Base-by-base conservation (phyloP, 2,329 filamentous ascomycete genomes). In the Apiospora rasikravindrae region DNA sequence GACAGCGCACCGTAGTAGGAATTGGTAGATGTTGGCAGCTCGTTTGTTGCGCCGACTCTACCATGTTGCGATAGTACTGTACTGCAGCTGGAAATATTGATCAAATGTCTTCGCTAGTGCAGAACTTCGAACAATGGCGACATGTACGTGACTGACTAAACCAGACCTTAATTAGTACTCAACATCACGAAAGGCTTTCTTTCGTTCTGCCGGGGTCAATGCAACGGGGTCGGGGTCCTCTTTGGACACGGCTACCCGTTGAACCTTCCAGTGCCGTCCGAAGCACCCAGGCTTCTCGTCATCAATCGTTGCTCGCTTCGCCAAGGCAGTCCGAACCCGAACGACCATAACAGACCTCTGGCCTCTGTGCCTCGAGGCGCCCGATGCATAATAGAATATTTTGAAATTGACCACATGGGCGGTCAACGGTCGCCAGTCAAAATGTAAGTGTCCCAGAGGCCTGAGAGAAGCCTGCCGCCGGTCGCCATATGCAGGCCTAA, bases 401-500 rank as follows among this genome's bases (percentile, higher is more conserved):
- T 64, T 40, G 40, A 40, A 64, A 24, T 64, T 29, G 8, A 64
- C 22, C 22, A 64, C 33, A 40, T 19, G 40, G 33, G 57, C 57
- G 57, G 57, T 64, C 57, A 64, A 64, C 33, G 57, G 57, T 40
- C 22, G 57, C 57, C 57, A 64, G 57, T 64, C 57, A 64, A 64
- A 19, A 40, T 11, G 16, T 33, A 40, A 40, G 10, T 64, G 19
- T n/a, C 57, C 10, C 40, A 64, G 33, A 64, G 57, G 57, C 57
- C 57, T 40, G 57, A 64, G 19, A 37, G 26, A 64, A 33, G 29
- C 14, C 64, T 61, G 57, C 61, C 37, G 40, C 26, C 45, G 57
- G 45, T 33, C 37, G 37, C 40, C 44, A 68, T 69, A 69, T 67
- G 37, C 53, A 69, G 66, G 69, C 70, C 61, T 47, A 72, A 64